Conservation (phyloP, 345 rosid species). For the Populus deltoides region DNA sequence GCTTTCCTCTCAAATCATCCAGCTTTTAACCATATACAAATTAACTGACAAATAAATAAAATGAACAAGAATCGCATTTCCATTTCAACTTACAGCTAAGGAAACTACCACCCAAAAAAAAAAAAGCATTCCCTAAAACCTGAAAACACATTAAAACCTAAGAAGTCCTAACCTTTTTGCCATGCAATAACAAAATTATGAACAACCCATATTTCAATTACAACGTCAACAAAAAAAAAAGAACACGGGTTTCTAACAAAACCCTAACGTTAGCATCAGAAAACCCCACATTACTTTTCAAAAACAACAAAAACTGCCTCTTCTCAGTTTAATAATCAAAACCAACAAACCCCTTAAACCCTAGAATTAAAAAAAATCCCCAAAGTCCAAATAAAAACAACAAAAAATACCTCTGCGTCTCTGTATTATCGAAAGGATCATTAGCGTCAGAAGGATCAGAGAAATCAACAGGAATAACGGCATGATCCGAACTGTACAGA, state of each 20-base stretch:
- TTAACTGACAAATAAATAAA: too few relatives aligned
- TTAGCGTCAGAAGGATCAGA: conserved; percentile 40
- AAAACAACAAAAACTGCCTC: too few relatives aligned
- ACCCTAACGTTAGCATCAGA: neutral
- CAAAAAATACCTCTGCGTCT: conserved; percentile 43
- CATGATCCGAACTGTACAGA: conserved; percentile 73
- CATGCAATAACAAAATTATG: too few relatives aligned
- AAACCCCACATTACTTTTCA: too few relatives aligned
- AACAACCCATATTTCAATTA: too few relatives aligned
- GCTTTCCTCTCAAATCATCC: too few relatives aligned
- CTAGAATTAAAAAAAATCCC: neutral
- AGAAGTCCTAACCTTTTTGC: too few relatives aligned
- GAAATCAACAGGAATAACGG: conserved; percentile 83
- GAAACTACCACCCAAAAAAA: neutral
- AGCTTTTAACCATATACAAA: too few relatives aligned
- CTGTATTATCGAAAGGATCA: conserved; percentile 45
- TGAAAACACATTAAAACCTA: too few relatives aligned
- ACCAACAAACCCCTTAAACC: neutral
- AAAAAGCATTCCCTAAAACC: neutral
- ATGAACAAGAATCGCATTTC: too few relatives aligned
- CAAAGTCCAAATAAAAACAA: neutral
- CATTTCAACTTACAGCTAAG: neutral
- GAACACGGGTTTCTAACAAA: too few relatives aligned
- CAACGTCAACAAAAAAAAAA: neutral
- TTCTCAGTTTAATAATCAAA: too few relatives aligned